Base-by-base conservation (phyloP, 1,284 basidiomycete species). In the Apiotrichum veenhuisii region DNA sequence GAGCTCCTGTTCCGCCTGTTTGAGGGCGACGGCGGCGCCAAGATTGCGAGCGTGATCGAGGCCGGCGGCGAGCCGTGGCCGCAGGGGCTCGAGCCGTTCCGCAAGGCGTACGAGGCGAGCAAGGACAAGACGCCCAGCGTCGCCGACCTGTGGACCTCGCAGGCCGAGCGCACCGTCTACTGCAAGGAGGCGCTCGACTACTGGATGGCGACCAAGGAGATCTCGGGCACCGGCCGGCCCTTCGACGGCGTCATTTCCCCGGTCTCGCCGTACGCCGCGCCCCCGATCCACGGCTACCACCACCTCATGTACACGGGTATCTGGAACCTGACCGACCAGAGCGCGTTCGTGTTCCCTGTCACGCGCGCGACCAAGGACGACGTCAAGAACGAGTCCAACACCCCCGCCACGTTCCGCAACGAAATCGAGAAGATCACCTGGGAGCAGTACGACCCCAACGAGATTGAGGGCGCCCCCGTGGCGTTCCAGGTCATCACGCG, bases 401-500 rank as follows among this genome's bases (percentile, higher is more conserved):
- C 30, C 30, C 30, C 30, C 30, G 12, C 80, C 49, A 64, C 71
- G 22, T 84, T 84, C 68, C 73, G 82, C 44, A 78, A 75, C 38
- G 68, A 75, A 1, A 52, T 64, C 1, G 87, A 88, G 68, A 74
- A 80, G 68, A 56, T 51, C 10, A 75, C 81, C 38, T 82, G 84
- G 69, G 79, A 85, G 43, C 61, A 78, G 38, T 89, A 88, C 65
- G 77, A 85, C 48, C 83, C 87, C 0, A 76, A 80, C 27, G 78
- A 77, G 15, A 85, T 83, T 61, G 76, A 77, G 50, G 80, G 83
- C 57, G 84, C 83, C 0, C 88, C 89, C 0, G 79, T 89, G 8
- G 77, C 80, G n/a, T 71, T 91, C 23, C 88, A 91, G 66, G 66
- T 89, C 7, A 79, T 89, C 3, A 86, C 84, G 0, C 78, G 82